Evolutionary conservation across 129 eudicot species (phyloP).

Genomic region (Smallanthus sonchifolius): DNA sequence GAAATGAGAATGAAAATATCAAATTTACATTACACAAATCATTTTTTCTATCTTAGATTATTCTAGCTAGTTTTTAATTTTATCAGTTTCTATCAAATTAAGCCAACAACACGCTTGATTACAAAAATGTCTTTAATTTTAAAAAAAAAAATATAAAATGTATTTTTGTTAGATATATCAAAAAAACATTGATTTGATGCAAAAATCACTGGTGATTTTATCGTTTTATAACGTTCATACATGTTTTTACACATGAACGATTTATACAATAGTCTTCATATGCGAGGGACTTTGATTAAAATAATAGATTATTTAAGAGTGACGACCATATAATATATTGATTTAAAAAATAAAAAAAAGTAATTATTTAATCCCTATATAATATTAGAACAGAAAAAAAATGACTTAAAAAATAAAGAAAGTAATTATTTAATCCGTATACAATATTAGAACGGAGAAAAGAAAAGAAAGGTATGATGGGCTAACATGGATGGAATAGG

Average conservation of each 20-base stretch:
- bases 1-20: no score
- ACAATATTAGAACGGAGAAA: neutral
- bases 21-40: no score
- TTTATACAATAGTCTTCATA: neutral
- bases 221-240: neutral
- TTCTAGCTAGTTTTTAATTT: no score
- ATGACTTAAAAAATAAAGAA: neutral
- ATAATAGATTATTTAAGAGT: neutral
- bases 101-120: no score
- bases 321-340: neutral
- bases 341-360: neutral
- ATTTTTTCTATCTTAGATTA: no score
- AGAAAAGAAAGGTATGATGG: neutral
- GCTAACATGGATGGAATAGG: constrained; percentile 14
- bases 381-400: neutral
- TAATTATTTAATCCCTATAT: neutral
- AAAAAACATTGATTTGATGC: neutral
- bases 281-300: neutral
- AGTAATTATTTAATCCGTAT: neutral
- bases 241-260: neutral
- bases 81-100: no score
- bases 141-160: neutral
- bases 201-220: neutral
- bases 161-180: neutral
- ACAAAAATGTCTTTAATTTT: neutral